phyloP scores from a whole-genome alignment of 371 early-diverging fungal genomes.

The Nematocida parisii region DNA sequence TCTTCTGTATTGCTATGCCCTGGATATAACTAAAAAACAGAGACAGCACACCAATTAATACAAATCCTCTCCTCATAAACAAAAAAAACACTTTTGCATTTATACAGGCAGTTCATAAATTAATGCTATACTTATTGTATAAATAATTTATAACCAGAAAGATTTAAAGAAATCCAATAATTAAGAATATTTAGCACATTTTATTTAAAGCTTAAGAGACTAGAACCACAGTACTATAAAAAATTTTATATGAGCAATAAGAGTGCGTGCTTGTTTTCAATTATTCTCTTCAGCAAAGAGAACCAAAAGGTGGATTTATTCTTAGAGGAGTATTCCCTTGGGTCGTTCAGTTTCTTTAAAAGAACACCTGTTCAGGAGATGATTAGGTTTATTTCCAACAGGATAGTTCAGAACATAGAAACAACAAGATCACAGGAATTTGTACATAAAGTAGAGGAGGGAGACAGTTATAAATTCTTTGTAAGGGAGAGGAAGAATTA shows the following conservation, averaged over 20 bases:
- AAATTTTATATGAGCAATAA: constrained; percentile 42
- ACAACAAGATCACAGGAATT: constrained; percentile 60
- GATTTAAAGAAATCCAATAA: neutral
- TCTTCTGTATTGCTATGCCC: constrained; percentile 51
- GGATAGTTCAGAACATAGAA: constrained; percentile 57
- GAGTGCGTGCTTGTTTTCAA: constrained; percentile 34
- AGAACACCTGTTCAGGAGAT: constrained; percentile 60
- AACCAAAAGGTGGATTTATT: constrained; percentile 1
- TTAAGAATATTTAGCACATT: neutral
- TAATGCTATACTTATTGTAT: too few relatives aligned
- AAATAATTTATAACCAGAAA: neutral
- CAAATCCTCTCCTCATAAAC: constrained; percentile 38
- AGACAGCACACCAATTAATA: neutral
- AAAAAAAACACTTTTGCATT: constrained; percentile 37
- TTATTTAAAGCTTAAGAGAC: neutral
- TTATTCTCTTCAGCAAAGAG: constrained; percentile 46
- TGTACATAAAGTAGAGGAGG: constrained; percentile 60
- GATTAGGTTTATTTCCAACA: constrained; percentile 53
- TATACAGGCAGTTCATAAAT: neutral
- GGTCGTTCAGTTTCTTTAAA: constrained; percentile 60
- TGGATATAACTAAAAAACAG: constrained; percentile 16
- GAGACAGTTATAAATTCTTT: constrained; percentile 61
- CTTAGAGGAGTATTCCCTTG: constrained; percentile 59
- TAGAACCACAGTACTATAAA: neutral
- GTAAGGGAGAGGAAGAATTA: constrained; percentile 43